Percentiles rank a stretch among this genome's conserved stretches.
These are phyloP conservation scores for Penicillium sclerotigenum DNA, from an alignment of 2,329 filamentous ascomycete species.

Conservation along the genomic window DNA sequence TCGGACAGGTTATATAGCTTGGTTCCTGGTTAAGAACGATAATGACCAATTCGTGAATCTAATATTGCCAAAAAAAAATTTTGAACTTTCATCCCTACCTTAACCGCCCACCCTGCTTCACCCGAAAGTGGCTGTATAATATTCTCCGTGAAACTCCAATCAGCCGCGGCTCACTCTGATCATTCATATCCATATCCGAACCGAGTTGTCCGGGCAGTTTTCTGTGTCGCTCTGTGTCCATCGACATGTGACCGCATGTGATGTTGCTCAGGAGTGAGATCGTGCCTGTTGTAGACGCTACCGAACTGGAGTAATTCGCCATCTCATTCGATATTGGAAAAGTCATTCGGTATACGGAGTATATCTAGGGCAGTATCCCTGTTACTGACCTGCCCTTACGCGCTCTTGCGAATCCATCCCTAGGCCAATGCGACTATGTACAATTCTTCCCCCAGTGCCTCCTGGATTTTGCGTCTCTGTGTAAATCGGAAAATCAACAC, in stretches of 20 bases:
- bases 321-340: too few relatives aligned
- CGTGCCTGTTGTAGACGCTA: background rate
- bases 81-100: background rate
- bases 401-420: background rate
- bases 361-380: background rate
- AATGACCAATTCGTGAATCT: constrained; percentile 10
- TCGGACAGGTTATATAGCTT: constrained; percentile 15
- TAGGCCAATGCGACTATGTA: constrained; percentile 5
- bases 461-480: background rate
- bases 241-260: constrained; percentile 20
- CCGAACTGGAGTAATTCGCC: too few relatives aligned
- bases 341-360: background rate
- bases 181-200: background rate
- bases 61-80: background rate
- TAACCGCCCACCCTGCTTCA: constrained; percentile 8
- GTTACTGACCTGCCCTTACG: background rate
- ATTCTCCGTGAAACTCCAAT: constrained; percentile 16
- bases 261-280: background rate
- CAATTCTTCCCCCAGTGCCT: background rate
- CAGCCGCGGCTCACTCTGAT: constrained; percentile 17
- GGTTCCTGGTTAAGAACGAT: background rate
- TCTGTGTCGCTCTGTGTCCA: background rate
- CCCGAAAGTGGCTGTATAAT: constrained; percentile 8
- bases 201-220: constrained; percentile 17
- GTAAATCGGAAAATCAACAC: background rate